Evolutionary conservation across 176 grass and related monocot species (phyloP).

Genomic region (Elaeis guineensis): DNA sequence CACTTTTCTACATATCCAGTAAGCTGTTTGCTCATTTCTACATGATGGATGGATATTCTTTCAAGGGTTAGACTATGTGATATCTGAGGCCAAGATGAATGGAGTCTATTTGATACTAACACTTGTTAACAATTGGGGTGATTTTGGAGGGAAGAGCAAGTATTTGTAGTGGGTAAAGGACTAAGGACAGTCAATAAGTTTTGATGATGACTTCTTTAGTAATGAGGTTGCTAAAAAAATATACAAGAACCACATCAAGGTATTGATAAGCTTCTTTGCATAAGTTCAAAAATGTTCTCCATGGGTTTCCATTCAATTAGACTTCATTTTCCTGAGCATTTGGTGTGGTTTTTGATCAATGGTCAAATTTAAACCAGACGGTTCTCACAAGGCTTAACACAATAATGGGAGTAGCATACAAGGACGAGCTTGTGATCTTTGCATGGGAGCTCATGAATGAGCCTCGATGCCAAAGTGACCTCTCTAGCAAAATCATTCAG

Average conservation of each 20-base stretch:
- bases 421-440: constrained; percentile 64
- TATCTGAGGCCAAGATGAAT: constrained; percentile 56
- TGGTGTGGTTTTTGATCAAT: no score
- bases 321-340: no score
- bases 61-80: constrained; percentile 60
- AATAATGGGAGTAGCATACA: constrained; percentile 53
- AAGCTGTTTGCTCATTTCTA: no score
- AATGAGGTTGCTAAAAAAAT: constrained; percentile 27
- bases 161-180: constrained; percentile 73
- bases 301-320: no score
- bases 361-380: constrained; percentile 3
- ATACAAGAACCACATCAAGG: constrained; percentile 80
- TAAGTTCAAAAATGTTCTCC: no score
- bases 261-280: no score
- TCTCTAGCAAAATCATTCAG: constrained; percentile 48
- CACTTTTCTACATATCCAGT: no score
- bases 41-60: neutral
- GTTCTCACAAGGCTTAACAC: constrained; percentile 53
- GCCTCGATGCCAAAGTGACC: constrained; percentile 54
- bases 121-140: constrained; percentile 72
- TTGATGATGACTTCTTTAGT: constrained; percentile 56
- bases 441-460: constrained; percentile 93
- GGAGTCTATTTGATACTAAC: constrained; percentile 53
- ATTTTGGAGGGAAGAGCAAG: constrained; percentile 60
- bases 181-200: constrained; percentile 33